These are phyloP conservation scores for Ceratobasidium sp. DNA, from an alignment of 1,284 basidiomycete species.

Conservation along the genomic window DNA sequence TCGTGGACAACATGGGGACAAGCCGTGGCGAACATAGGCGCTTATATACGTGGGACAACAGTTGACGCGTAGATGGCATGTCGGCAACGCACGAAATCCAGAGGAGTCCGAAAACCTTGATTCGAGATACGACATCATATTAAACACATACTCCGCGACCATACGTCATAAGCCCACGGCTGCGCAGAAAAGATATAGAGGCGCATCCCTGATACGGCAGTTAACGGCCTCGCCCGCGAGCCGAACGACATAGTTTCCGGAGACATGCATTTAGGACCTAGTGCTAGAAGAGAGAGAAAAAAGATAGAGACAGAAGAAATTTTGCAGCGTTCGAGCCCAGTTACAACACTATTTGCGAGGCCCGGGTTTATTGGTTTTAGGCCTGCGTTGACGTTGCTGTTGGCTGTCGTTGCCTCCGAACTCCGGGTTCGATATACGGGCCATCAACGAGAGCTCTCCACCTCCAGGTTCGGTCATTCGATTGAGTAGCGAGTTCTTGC, in stretches of 20 bases:
- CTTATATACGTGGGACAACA: not conserved
- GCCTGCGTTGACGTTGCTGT: constrained; percentile 18
- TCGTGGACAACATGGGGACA: not conserved
- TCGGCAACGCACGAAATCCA: not conserved
- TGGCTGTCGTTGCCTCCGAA: not conserved
- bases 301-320: constrained; percentile 7
- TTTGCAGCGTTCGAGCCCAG: not conserved
- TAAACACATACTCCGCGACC: constrained; percentile 23
- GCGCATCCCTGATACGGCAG: not conserved
- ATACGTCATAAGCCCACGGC: constrained; percentile 23
- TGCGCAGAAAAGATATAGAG: constrained; percentile 6
- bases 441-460: constrained; percentile 12
- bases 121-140: constrained; percentile 42
- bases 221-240: constrained; percentile 27
- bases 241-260: constrained; percentile 6
- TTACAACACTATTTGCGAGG: constrained; percentile 12
- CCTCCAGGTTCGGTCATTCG: constrained; percentile 39
- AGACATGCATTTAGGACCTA: constrained; percentile 28
- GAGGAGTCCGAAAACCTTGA: constrained; percentile 34
- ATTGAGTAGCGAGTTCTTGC: constrained; percentile 31
- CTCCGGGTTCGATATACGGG: constrained; percentile 17
- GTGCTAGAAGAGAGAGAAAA: constrained; percentile 23
- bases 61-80: not conserved
- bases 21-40: not conserved
- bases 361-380: constrained; percentile 9